Evolutionary conservation across 495 filamentous ascomycete species (phyloP), one percentile per base, ranked within the genome.

Genomic region (Delitschia confertaspora): DNA sequence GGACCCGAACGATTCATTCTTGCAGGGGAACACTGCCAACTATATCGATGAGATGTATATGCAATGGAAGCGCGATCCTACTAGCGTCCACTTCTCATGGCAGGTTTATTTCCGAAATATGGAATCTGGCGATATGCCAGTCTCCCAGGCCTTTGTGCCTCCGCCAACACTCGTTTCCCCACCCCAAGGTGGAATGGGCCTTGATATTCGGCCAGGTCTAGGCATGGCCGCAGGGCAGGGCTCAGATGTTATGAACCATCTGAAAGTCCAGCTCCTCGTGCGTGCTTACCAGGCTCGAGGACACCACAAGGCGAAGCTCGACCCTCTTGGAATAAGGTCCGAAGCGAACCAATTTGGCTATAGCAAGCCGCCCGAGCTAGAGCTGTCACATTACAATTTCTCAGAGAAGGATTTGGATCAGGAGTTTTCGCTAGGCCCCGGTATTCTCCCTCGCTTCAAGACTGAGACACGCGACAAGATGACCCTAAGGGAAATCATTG

Each of bases 11-110:
- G 91, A 98, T 69, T 91, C 80, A 65, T 98, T 95, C 73, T 75
- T 96, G 37, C 80, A 83, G 46, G 91, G 91, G 30, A 95, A 82
- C 70, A 83, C 88, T 44, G 91, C 91, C 63, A 95, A 95, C 69
- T 98, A 98, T 67, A 82, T 98, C 64, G 91, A 98, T 65, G 91
- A 94, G 74, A 98, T 98, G 91, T 98, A 98, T 66, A 65, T 98
- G 66, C 76, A 84, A 55, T 98, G 91, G 91, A 94, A 89, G 69
- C 73, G 82, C 47, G 86, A 98, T 57, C 87, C 93, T 14, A 74
- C 78, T 52, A 93, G 84, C 65, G 91, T 98, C 32, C 91, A 98
- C 67, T 73, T 95, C 57, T 98, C 91, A 62, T 98, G 91, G 91
- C 91, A 95, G 70, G 82, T 89, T 53, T 98, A 98, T 78, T 98